These are phyloP conservation scores for Mucor indicus DNA, from an alignment of 371 early-diverging fungal species.

Conservation along the genomic window DNA sequence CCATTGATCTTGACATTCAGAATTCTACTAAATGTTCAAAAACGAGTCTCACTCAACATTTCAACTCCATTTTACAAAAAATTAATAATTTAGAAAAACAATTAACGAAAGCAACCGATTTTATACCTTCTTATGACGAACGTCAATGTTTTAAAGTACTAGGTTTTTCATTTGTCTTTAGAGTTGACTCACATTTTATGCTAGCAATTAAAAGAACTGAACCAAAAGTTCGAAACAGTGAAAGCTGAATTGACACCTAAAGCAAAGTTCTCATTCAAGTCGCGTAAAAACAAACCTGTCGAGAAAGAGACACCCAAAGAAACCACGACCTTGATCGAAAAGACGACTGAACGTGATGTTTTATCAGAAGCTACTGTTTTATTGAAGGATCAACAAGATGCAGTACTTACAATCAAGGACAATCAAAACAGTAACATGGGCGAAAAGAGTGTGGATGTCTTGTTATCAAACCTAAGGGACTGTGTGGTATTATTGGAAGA, in stretches of 20 bases:
- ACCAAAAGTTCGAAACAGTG: conserved; percentile 25
- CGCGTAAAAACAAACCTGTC: conserved; percentile 31
- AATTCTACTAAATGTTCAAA: conserved; percentile 22
- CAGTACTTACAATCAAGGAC: neutral
- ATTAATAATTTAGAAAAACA: conserved; percentile 53
- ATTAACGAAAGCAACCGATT: conserved; percentile 51
- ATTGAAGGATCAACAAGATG: conserved; percentile 15
- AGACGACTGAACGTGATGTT: neutral
- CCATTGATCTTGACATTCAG: conserved; percentile 31
- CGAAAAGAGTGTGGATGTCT: conserved; percentile 42
- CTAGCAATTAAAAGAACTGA: conserved; percentile 54
- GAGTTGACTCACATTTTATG: neutral
- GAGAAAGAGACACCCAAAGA: conserved; percentile 8
- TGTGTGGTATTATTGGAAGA: conserved; percentile 54
- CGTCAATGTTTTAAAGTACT: conserved; percentile 50
- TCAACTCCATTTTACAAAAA: conserved; percentile 34
- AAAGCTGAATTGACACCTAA: conserved; percentile 47
- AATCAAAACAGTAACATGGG: neutral
- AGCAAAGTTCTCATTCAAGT: conserved; percentile 64
- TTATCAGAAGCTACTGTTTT: conserved; percentile 25
- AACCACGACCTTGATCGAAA: neutral
- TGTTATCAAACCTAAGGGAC: conserved; percentile 45
- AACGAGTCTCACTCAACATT: conserved; percentile 23
- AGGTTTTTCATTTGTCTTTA: neutral
- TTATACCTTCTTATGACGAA: conserved; percentile 59